These are phyloP conservation scores for Filosporella fistucella DNA, from an alignment of 495 filamentous ascomycete species.

Conservation along the genomic window DNA sequence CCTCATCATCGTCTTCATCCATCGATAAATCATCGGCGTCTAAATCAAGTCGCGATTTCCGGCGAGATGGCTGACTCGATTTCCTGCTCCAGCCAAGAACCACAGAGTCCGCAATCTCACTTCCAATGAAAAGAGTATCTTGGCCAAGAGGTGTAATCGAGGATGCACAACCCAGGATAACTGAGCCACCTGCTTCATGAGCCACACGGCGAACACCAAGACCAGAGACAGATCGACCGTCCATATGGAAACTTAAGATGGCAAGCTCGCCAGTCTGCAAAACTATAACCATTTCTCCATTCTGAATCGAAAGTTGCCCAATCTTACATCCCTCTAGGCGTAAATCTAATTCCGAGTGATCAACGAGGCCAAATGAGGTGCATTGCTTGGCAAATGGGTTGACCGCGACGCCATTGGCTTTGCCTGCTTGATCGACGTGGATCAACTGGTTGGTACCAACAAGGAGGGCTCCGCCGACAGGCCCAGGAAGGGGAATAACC, in stretches of 20 bases:
- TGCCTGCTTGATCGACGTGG: conserved; percentile 94
- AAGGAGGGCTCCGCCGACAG: conserved; percentile 83
- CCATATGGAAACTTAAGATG: conserved; percentile 77
- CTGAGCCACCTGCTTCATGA: conserved; percentile 50
- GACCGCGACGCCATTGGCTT: conserved; percentile 88
- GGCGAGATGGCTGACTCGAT: conserved; percentile 28
- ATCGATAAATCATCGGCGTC: conserved; percentile 38
- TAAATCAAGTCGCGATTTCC: conserved; percentile 20
- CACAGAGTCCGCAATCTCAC: conserved; percentile 76
- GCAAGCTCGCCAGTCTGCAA: conserved; percentile 71
- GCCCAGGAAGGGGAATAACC: conserved; percentile 77
- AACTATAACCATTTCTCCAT: conserved; percentile 79
- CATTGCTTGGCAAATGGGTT: conserved; percentile 78
- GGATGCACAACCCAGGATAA: conserved; percentile 61
- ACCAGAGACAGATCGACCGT: conserved; percentile 90
- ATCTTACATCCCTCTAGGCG: conserved; percentile 79
- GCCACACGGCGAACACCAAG: conserved; percentile 62
- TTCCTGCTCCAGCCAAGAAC: conserved; percentile 74
- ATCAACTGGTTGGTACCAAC: conserved; percentile 87
- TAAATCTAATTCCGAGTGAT: conserved; percentile 78
- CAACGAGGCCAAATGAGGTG: conserved; percentile 74
- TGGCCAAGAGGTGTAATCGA: conserved; percentile 63
- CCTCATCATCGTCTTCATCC: conserved; percentile 51
- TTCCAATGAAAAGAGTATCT: conserved; percentile 78
- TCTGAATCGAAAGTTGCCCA: conserved; percentile 67